phyloP scores from a whole-genome alignment of 2,329 filamentous ascomycete species.

The Sarocladium oryzae region DNA sequence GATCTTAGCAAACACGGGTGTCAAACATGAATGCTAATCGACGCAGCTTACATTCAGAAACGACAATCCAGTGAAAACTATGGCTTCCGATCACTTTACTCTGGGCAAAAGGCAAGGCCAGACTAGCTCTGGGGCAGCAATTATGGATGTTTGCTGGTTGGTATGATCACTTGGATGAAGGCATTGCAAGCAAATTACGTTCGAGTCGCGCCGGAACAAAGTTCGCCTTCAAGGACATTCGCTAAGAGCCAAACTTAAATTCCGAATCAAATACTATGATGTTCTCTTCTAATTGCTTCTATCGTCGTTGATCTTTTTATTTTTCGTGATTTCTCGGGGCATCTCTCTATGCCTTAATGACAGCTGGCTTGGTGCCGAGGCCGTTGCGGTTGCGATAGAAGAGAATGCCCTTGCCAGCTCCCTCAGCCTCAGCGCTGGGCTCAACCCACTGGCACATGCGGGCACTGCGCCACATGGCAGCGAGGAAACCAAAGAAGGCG shows the following conservation, averaged over 20 bases:
- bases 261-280: neutral
- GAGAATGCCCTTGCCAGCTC: constrained; percentile 74
- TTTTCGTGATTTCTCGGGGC: neutral
- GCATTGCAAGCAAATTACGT: too few species aligned
- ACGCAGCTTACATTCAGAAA: too few species aligned
- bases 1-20: too few species aligned
- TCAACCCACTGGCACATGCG: constrained; percentile 97
- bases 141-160: too few species aligned
- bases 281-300: neutral
- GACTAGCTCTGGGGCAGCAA: too few species aligned
- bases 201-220: too few species aligned
- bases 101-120: too few species aligned
- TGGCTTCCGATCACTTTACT: too few species aligned
- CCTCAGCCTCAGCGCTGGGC: constrained; percentile 73
- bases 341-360: constrained; percentile 11
- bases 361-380: constrained; percentile 52
- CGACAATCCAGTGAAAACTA: too few species aligned
- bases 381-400: constrained; percentile 97
- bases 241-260: neutral
- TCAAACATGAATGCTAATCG: too few species aligned
- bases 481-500: constrained; percentile 77
- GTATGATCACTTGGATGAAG: too few species aligned
- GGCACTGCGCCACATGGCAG: constrained; percentile 71
- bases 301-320: neutral
- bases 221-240: neutral